These are phyloP conservation scores for Mayamaea pseudoterrestris DNA, from an alignment of 108 stramenopile species.

Conservation along the genomic window DNA sequence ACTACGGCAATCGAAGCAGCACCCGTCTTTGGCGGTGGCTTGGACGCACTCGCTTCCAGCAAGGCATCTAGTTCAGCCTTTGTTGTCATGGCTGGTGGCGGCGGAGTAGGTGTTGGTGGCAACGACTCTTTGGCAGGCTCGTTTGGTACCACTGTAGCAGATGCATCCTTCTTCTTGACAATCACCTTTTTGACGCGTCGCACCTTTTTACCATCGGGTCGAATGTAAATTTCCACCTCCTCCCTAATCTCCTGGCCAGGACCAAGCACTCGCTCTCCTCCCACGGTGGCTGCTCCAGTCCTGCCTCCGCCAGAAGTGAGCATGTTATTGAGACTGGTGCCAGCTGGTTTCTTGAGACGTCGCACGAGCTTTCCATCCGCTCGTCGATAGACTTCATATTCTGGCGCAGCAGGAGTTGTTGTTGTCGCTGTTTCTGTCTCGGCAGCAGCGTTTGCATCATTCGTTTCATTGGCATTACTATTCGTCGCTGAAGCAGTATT, in stretches of 20 bases:
- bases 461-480: too few species aligned
- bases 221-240: conserved; percentile 23
- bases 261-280: neutral
- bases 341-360: conserved; percentile 9
- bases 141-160: too few species aligned
- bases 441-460: too few species aligned
- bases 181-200: conserved; percentile 14
- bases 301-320: neutral
- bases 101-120: too few species aligned
- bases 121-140: too few species aligned
- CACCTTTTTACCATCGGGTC: conserved; percentile 40
- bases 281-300: neutral
- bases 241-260: neutral
- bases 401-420: conserved; percentile 15
- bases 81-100: too few species aligned
- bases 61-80: neutral
- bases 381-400: conserved; percentile 21
- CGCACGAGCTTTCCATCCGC: conserved; percentile 15
- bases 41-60: neutral
- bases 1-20: conserved; percentile 28
- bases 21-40: neutral
- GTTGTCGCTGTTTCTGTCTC: conserved; percentile 19
- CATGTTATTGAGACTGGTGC: neutral
- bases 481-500: too few species aligned
- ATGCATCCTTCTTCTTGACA: neutral